These are phyloP conservation scores for Eucalyptus marginata DNA, from an alignment of 345 rosid genomes.

Conservation along the genomic window DNA sequence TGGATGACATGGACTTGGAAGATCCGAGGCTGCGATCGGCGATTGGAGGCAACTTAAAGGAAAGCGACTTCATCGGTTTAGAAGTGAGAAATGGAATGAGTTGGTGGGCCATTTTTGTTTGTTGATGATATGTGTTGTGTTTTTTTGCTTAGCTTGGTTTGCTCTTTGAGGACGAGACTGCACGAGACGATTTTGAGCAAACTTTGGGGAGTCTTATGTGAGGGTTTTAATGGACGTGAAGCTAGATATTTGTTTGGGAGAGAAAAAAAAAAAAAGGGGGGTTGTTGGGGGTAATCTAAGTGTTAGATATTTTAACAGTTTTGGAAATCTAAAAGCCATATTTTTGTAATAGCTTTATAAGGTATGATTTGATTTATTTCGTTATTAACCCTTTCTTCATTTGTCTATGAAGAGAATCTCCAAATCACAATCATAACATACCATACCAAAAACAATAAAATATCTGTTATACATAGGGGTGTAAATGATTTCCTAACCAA, in stretches of 20 bases:
- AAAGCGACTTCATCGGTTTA: background rate
- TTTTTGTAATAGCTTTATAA: no score
- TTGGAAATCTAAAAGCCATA: no score
- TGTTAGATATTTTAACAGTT: no score
- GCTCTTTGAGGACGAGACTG: background rate
- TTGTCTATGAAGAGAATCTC: no score
- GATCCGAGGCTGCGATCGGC: background rate
- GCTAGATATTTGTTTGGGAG: background rate
- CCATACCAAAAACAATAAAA: no score
- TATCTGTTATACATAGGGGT: no score
- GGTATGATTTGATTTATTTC: no score
- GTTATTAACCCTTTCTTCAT: no score
- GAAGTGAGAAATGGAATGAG: background rate
- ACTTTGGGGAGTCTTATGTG: background rate
- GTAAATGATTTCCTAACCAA: no score
- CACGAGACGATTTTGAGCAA: background rate
- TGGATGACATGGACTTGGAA: background rate
- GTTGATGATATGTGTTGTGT: background rate
- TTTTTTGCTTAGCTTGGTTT: background rate
- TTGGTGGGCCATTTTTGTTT: background rate
- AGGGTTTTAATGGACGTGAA: background rate
- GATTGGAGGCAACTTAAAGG: background rate
- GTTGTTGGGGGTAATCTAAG: no score
- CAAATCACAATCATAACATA: no score
- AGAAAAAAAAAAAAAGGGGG: rapidly evolving